These are phyloP conservation scores for Cystobasidium tubakii DNA, from an alignment of 768 basidiomycete species.

Conservation along the genomic window DNA sequence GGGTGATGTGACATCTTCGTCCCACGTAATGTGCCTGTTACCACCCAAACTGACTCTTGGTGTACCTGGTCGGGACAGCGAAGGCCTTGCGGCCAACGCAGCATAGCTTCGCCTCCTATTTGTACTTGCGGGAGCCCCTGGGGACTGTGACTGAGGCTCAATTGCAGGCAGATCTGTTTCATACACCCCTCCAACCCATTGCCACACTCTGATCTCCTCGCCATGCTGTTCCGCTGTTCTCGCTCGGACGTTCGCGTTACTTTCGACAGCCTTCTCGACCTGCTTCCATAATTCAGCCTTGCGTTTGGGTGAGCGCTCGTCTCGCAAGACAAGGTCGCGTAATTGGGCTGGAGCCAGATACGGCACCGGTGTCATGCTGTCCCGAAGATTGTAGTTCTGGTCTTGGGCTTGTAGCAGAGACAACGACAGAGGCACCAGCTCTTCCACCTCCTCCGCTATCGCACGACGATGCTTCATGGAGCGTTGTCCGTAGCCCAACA, in stretches of 20 bases:
- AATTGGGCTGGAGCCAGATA: constrained; percentile 80
- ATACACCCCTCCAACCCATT: constrained; percentile 63
- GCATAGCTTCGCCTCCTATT: constrained; percentile 25
- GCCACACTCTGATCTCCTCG: constrained; percentile 83
- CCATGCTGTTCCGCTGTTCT: constrained; percentile 78
- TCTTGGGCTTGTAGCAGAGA: constrained; percentile 55
- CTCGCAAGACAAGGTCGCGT: constrained; percentile 74
- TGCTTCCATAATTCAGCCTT: constrained; percentile 69
- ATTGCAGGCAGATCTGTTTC: not conserved
- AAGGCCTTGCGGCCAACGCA: not conserved
- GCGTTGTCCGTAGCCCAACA: constrained; percentile 1
- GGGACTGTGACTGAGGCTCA: not conserved
- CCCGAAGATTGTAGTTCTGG: constrained; percentile 72
- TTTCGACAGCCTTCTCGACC: constrained; percentile 78
- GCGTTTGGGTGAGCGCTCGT: constrained; percentile 66
- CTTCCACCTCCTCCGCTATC: constrained; percentile 37
- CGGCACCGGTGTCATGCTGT: constrained; percentile 64
- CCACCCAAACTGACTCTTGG: not conserved
- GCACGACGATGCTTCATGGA: not conserved
- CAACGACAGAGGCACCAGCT: constrained; percentile 40
- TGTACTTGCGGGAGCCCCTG: not conserved
- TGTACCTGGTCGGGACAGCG: constrained; percentile 17
- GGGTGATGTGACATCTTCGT: constrained; percentile 3
- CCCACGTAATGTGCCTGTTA: constrained; percentile 31
- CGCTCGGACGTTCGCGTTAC: constrained; percentile 80